Base-by-base conservation (phyloP, 257 asterid species). In the Capsicum pubescens region DNA sequence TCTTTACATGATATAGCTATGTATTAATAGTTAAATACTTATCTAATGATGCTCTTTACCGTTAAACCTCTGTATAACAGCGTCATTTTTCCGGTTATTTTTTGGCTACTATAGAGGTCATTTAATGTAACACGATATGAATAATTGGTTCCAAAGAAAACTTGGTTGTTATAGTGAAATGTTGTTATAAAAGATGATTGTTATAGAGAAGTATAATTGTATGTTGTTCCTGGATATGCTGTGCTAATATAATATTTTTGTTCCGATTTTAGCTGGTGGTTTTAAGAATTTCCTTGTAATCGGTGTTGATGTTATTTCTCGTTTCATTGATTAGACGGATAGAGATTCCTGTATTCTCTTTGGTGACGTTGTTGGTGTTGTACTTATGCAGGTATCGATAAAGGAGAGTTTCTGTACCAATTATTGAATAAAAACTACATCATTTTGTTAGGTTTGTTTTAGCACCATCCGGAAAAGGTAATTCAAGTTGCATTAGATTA, bases 301-400 rank as follows among this genome's bases (percentile, higher is more conserved):
- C 58, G 98, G 98, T 50, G 98, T 97, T 10, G 98, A 97, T 93
- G 95, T 96, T 66, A 90, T 97, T 46, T 95, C 98, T 85, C 98
- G 97, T 35, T 93, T 88, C 36, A 95, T 93, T 83, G 99, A 97
- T 84, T 97, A 98, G 99, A 92, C 92, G 0, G 98, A 95, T 85
- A 90, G 98, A 91, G 98, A 98, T 82, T 90, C 98, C 6, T 95
- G 98, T 87, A 95, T 97, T 83, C 98, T 97, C 87, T 97, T 97
- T 63, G 99, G 99, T 70, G 99, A 97, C 88, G 98, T 93, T 57
- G 98, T 98, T 70, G 99, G 96, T 82, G 98, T 98, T 48, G 98
- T 95, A 26, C 79, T 97, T 84, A 87, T 96, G 78, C 98, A 96
- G 94, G 97, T 94, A 88, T 11, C 4, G 3, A 26, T n/a, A 54